These are phyloP conservation scores for Rhytidiadelphus loreus DNA, from an alignment of 225 moss, liverwort and hornwort genomes.

Conservation along the genomic window DNA sequence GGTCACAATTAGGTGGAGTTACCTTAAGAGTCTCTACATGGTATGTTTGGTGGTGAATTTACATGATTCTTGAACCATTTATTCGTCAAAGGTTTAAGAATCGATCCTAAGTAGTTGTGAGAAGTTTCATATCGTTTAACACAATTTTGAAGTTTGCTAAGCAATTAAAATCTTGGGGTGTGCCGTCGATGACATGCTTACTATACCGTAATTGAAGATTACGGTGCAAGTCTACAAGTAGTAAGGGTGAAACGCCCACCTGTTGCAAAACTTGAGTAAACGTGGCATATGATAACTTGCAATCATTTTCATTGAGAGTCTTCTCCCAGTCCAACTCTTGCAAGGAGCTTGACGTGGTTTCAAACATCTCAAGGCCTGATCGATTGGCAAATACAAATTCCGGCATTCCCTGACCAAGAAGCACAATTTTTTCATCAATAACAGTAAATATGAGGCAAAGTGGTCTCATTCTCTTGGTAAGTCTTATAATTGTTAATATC, in stretches of 20 bases:
- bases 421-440: background rate
- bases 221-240: background rate
- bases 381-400: slow-evolving; percentile 87
- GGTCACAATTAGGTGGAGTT: background rate
- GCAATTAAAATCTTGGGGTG: background rate
- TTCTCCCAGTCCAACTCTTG: slow-evolving; percentile 91
- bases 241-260: slow-evolving; percentile 13
- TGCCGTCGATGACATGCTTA: background rate
- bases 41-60: background rate
- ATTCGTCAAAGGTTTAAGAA: background rate
- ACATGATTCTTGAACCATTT: background rate
- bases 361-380: slow-evolving; percentile 86
- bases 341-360: slow-evolving; percentile 60
- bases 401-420: slow-evolving; percentile 45
- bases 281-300: slow-evolving; percentile 69
- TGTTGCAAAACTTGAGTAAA: slow-evolving; percentile 92
- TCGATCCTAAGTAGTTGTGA: background rate
- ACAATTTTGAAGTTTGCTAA: background rate
- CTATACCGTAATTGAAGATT: background rate
- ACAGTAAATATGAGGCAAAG: background rate
- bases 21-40: background rate
- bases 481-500: background rate
- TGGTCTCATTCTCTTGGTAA: background rate
- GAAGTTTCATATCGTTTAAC: background rate
- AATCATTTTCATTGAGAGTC: slow-evolving; percentile 71